These are phyloP conservation scores for Kazachstania kunashirensis DNA, from an alignment of 805 yeast genomes.

Conservation along the genomic window DNA sequence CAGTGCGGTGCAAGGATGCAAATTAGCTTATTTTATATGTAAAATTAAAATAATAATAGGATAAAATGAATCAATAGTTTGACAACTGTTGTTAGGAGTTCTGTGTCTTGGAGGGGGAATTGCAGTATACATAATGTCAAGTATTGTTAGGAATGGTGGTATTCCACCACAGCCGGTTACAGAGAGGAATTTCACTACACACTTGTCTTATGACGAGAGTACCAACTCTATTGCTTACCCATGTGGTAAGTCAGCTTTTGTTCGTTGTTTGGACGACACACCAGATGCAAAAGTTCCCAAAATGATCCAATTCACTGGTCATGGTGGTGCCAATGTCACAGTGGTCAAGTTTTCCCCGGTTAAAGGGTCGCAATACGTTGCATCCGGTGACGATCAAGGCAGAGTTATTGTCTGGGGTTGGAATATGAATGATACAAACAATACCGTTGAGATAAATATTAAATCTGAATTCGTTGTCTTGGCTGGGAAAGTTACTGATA, in stretches of 20 bases:
- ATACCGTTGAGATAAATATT: slow-evolving; percentile 37
- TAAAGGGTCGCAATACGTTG: slow-evolving; percentile 70
- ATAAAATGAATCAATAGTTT: no score
- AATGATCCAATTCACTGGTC: slow-evolving; percentile 59
- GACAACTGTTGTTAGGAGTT: no score
- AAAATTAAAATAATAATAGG: no score
- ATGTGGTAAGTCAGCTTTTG: slow-evolving; percentile 65
- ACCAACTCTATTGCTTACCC: slow-evolving; percentile 72
- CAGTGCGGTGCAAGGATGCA: no score
- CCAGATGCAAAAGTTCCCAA: slow-evolving; percentile 22
- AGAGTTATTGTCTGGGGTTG: slow-evolving; percentile 80
- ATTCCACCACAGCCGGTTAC: slow-evolving; percentile 80
- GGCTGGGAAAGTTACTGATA: slow-evolving; percentile 69
- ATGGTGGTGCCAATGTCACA: slow-evolving; percentile 54
- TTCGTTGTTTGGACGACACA: slow-evolving; percentile 56
- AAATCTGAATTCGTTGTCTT: slow-evolving; percentile 78
- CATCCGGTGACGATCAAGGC: slow-evolving; percentile 90
- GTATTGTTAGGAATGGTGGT: slow-evolving; percentile 25
- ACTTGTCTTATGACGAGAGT: slow-evolving; percentile 62
- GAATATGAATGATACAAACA: slow-evolving; percentile 38
- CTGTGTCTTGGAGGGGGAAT: no score
- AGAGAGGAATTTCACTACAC: slow-evolving; percentile 54
- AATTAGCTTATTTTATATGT: no score
- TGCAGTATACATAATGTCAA: no score
- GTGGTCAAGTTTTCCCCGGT: slow-evolving; percentile 77